Base-by-base conservation (phyloP, 805 yeast species). In the Brettanomyces naardenensis region DNA sequence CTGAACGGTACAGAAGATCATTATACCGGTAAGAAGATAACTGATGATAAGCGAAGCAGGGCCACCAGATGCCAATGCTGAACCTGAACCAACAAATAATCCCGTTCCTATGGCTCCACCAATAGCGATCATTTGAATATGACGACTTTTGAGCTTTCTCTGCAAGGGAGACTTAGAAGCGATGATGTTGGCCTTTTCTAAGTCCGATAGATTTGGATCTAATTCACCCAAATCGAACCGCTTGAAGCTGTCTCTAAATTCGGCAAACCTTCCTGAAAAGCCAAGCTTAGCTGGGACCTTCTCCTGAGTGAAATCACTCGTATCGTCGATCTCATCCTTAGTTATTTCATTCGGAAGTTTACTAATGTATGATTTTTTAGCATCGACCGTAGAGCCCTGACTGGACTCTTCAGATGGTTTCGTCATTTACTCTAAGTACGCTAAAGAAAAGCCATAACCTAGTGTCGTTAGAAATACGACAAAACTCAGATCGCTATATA, bases 91-190 rank as follows among this genome's bases (percentile, higher is more conserved):
- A 25, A 84, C 80, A 41, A 84, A 75, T 36, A 84, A 65, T 47
- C 89, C 92, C 10, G 88, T 78, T 46, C 92, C 94, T 49, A 83
- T 80, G 42, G 81, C 72, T 28, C 88, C 87, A 45, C 89, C 89
- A 44, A 82, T 67, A 33, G 90, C 85, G 59, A 82, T 82, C 85
- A 80, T 77, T 40, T 78, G 76, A 48, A 82, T 56, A 53, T 82
- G 88, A 48, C 87, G 66, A 32, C 73, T 69, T 48, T 72, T 73
- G 29, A 78, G 63, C 5, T 64, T 53, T 40, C 79, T 61, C 21
- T 67, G 52, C 45, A 69, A 61, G 15, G 74, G 75, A 35, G 73
- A 60, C 41, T 59, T 62, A 19, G 72, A 64, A 19, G 75, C 67
- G 32, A 45, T 49, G 20, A 66, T 53, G 39, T 67, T 70, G 7